Base-by-base conservation (phyloP, 768 basidiomycete genomes). In the Favolaschia claudopus region DNA sequence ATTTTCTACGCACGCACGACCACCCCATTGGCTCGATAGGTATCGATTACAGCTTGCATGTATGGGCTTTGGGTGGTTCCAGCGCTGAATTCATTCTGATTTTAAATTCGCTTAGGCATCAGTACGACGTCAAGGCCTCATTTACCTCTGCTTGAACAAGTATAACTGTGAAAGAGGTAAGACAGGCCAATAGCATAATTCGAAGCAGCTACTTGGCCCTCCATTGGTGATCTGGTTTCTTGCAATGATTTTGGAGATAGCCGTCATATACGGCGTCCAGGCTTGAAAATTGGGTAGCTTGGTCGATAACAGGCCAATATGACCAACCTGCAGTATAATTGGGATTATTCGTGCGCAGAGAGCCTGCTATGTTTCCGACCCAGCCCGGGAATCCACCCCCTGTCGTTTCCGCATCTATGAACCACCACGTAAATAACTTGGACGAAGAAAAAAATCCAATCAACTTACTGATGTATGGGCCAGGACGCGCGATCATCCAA, bases 351-450 rank as follows among this genome's bases (percentile, higher is more conserved):
- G 82, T 83, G 32, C 83, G 74, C 17, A 64, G 58, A 31, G 28
- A 3, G 3, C 63, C 62, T 50, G 82, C 79, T 25, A 82, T 79
- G 67, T 84, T 82, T 8, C 81, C 83, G 31, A 83, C 81, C 85
- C 84, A 85, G 6, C 85, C 85, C 13, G 85, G 85, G 60, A 86
- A 83, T 5, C 85, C 83, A 15, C 83, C 83, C 7, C 82, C 83
- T 5, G 83, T 83, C 5, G 82, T 83, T 68, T 84, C 82, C 7
- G 66, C 82, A 62, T 83, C 81, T 78, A 38, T n/a, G 7, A 58
- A n/a, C n/a, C n/a, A n/a, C n/a, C n/a, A n/a, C n/a, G n/a, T n/a
- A n/a, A 37, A 19, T 4, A 27, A 32, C 17, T 49, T 42, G 31
- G 52, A 22, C 40, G 20, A 33, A 24, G 24, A 24, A n/a, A 6